Base-by-base conservation (phyloP, 2,329 filamentous ascomycete species). In the Xylaria sp. region DNA sequence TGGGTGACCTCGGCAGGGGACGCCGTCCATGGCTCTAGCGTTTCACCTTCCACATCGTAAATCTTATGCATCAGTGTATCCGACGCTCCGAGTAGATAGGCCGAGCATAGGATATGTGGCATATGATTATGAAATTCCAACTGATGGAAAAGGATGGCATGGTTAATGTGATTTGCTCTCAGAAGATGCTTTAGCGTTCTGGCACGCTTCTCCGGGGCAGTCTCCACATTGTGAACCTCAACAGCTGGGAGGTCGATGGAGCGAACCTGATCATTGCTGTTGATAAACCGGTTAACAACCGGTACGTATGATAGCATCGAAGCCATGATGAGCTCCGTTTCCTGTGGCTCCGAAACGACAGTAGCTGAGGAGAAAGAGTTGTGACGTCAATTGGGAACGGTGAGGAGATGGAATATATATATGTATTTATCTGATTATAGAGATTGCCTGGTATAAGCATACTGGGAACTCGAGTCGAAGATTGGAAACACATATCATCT, bases 111-210 rank as follows among this genome's bases (percentile, higher is more conserved):
- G 59, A 94, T 87, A 80, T 97, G 94, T 44, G 93, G 86, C 73
- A 90, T 84, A 80, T 97, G 92, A 76, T 98, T 98, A 81, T 96
- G 89, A 74, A 90, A 96, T 68, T 86, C 83, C 4, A 91, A 82
- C 60, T 91, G 78, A 77, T 94, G 89, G 78, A 92, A 96, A 61
- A 97, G 81, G 71, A 98, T 90, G 36, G 93, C 89, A 79, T 97
- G 88, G 77, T 96, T 97, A 72, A 90, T 90, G 81, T 99, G 96
- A 78, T 98, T 98, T 59, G 94, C 90, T 79, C 92, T 93, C 67
- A 99, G 79, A 15, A 99, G 84, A 80, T 98, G 94, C 81, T 97
- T 97, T 68, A 99, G 84, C 22, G 92, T 92, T 68, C 95, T 86
- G 20, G 91, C 89, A 63, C 92, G 85, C 78, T 93, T 95, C 76